Conservation (phyloP, 2,329 filamentous ascomycete genomes). For the Ophidiomyces ophidiicola region DNA sequence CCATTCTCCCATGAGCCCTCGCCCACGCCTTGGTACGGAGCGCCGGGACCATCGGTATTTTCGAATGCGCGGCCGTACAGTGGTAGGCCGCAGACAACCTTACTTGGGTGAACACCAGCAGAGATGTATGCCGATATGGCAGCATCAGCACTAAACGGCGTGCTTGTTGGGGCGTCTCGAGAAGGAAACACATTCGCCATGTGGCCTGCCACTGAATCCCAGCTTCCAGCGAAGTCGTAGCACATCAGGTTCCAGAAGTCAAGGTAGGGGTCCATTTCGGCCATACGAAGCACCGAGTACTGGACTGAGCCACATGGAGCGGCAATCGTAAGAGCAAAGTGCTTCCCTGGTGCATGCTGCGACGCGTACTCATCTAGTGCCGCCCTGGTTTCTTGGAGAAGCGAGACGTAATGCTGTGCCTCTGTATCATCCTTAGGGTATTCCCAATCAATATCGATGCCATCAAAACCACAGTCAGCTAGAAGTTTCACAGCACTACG, state of each 20-base stretch:
- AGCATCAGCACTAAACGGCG: constrained; percentile 63
- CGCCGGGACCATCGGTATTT: constrained; percentile 62
- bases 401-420: constrained; percentile 27
- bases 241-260: constrained; percentile 57
- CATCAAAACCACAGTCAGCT: constrained; percentile 60
- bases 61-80: constrained; percentile 80
- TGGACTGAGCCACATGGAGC: constrained; percentile 33
- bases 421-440: constrained; percentile 26
- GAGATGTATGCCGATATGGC: constrained; percentile 62
- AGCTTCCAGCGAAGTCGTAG: constrained; percentile 78
- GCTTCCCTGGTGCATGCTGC: constrained; percentile 27
- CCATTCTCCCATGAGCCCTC: constrained; percentile 74
- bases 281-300: constrained; percentile 34
- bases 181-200: constrained; percentile 65
- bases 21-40: constrained; percentile 58
- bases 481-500: constrained; percentile 58
- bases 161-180: constrained; percentile 45
- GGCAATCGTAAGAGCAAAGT: constrained; percentile 38
- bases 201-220: constrained; percentile 62
- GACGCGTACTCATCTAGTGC: constrained; percentile 18
- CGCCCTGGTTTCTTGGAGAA: constrained; percentile 24
- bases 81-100: constrained; percentile 83
- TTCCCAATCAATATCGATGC: constrained; percentile 36
- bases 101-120: constrained; percentile 52
- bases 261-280: constrained; percentile 37